Percentiles rank a stretch among this genome's conserved stretches.
Evolutionary conservation across 352 stramenopile species (phyloP).

Genomic region (Pythium scleroteichum): DNA sequence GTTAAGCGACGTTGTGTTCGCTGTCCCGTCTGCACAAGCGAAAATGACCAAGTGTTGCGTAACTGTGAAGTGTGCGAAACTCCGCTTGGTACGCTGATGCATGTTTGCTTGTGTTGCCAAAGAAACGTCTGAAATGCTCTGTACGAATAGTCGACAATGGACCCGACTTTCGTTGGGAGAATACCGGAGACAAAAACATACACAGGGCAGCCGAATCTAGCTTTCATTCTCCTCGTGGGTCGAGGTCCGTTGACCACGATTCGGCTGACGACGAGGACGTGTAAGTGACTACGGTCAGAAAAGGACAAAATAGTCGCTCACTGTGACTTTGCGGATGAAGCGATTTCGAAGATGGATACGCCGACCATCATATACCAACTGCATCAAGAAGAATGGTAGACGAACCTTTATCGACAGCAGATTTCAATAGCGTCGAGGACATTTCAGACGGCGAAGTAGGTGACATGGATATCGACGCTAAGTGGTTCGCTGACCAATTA

Average conservation of each 20-base stretch:
- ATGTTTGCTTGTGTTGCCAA: too few species aligned
- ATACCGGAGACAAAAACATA: too few species aligned
- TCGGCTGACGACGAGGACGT: not conserved
- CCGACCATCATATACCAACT: not conserved
- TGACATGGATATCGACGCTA: not conserved
- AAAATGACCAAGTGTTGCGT: constrained; percentile 36
- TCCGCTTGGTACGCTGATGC: not conserved
- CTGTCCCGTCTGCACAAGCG: constrained; percentile 56
- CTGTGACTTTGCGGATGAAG: not conserved
- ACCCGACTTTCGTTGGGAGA: too few species aligned
- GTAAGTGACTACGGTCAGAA: not conserved
- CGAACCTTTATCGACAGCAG: too few species aligned
- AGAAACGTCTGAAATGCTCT: too few species aligned
- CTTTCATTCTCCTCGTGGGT: too few species aligned
- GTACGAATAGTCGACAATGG: too few species aligned
- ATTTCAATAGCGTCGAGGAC: constrained; percentile 41
- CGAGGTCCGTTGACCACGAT: not conserved
- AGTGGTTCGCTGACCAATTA: not conserved
- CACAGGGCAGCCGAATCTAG: too few species aligned
- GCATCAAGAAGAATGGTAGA: not conserved
- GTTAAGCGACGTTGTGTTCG: constrained; percentile 1
- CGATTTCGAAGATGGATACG: constrained; percentile 17
- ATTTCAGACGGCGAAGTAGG: constrained; percentile 70
- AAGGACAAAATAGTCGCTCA: not conserved
- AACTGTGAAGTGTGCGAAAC: constrained; percentile 63